Base-by-base conservation (phyloP, 371 early-diverging fungal genomes). In the Rhizomucor pusillus region DNA sequence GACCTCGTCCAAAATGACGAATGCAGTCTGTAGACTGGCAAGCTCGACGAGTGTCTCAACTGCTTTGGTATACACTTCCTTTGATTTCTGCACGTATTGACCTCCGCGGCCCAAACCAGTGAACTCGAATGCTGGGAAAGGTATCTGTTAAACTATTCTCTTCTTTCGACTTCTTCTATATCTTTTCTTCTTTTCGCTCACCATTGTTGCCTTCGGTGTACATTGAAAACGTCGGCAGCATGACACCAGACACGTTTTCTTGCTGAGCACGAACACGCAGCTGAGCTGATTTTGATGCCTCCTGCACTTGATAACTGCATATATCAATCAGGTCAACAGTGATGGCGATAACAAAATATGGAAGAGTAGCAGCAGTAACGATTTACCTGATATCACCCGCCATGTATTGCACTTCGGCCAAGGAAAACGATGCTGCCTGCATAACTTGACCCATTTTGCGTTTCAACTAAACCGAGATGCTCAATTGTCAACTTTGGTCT, bases 81-180 rank as follows among this genome's bases (percentile, higher is more conserved):
- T 93, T 59, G 95, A 91, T 73, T 89, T 89, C 61, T 93, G 92
- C 18, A 99, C 81, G 63, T 95, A 91, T 75, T 94, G 94, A n/a
- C 99, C 99, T 60, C 99, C 97, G 35, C 97, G 89, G 9, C 98
- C 99, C 54, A 99, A 82, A 60, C 99, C 99, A 29, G 97, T 94
- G 50, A 97, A 82, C 65, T 99, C 98, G 69, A 95, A 95, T 5
- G 88, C 90, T 90, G 60, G 10, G n/a, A n/a, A n/a, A 9, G 18
- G 47, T 16, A 23, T 16, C 43, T 7, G 47, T 53, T 37, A 66
- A 44, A 12, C 6, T 19, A 20, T 22, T n/a, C n/a, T n/a, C n/a
- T n/a, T n/a, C n/a, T n/a, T n/a, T n/a, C n/a, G n/a, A n/a, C n/a
- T n/a, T n/a, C n/a, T n/a, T n/a, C n/a, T n/a, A 48, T 19, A 47